phyloP scores from a whole-genome alignment of 2,329 filamentous ascomycete species.

The Ophiocordyceps unilateralis region DNA sequence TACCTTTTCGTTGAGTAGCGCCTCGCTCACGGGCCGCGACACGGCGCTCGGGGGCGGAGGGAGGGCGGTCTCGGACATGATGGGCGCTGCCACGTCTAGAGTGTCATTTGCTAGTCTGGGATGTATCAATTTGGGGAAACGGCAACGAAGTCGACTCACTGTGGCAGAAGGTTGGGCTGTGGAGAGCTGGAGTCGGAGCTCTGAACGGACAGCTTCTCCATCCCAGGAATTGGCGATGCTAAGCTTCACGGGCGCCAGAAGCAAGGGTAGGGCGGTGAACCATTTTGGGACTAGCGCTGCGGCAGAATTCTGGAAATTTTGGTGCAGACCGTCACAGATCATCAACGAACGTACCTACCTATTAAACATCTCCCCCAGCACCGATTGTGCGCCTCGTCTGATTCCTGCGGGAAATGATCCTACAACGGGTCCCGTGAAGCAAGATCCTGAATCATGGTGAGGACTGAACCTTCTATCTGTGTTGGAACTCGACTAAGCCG shows the following conservation, averaged over 20 bases:
- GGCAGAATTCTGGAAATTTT: constrained; percentile 33
- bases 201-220: constrained; percentile 10
- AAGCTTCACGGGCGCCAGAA: constrained; percentile 17
- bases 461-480: neutral
- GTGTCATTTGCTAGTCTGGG: neutral
- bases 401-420: neutral
- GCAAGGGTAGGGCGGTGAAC: constrained; percentile 26
- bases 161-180: constrained; percentile 1
- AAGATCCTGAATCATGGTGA: neutral
- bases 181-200: constrained; percentile 10
- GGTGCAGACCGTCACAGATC: constrained; percentile 5
- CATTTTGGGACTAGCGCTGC: constrained; percentile 8
- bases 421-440: neutral
- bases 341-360: neutral
- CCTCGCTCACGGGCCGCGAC: constrained; percentile 85
- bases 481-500: neutral
- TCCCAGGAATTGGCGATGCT: constrained; percentile 14
- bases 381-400: neutral
- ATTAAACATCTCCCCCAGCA: neutral
- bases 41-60: constrained; percentile 42
- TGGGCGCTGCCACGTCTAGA: constrained; percentile 6
- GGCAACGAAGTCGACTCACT: neutral
- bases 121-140: neutral
- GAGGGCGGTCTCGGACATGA: constrained; percentile 36
- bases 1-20: constrained; percentile 94